Percentiles rank a stretch among this genome's conserved stretches.
Evolutionary conservation across 805 yeast genomes (phyloP).

Genomic region (Cyberlindnera americana): DNA sequence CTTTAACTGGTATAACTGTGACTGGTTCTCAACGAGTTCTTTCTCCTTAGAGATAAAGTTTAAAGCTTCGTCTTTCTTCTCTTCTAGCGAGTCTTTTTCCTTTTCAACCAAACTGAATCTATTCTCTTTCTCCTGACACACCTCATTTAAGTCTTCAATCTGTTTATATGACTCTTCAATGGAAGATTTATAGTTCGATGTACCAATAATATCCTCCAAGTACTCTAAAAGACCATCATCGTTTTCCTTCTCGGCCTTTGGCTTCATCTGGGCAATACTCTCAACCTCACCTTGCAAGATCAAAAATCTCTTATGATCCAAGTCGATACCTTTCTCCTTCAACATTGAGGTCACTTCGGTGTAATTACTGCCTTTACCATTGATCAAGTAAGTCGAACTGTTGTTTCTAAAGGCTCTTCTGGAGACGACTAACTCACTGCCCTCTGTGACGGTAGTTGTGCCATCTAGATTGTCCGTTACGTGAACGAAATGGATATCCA

Average conservation of each 20-base stretch:
- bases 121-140: conserved; percentile 75
- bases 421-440: conserved; percentile 59
- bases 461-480: conserved; percentile 59
- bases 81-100: conserved; percentile 64
- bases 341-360: conserved; percentile 74
- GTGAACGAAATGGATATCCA: conserved; percentile 82
- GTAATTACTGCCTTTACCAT: conserved; percentile 66
- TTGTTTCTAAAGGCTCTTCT: conserved; percentile 78
- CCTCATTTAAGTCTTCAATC: conserved; percentile 74
- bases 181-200: conserved; percentile 72
- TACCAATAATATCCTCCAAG: conserved; percentile 95
- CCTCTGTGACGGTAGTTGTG: conserved; percentile 44
- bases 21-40: conserved; percentile 45
- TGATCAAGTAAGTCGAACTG: conserved; percentile 72
- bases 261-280: conserved; percentile 96
- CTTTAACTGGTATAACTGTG: conserved; percentile 54
- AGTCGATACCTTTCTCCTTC: conserved; percentile 81
- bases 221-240: conserved; percentile 95
- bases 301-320: conserved; percentile 90
- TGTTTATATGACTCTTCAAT: conserved; percentile 62
- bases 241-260: conserved; percentile 87
- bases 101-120: conserved; percentile 76
- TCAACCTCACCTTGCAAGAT: conserved; percentile 98
- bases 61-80: conserved; percentile 65
- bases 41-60: conserved; percentile 64